Conservation (phyloP, 2,329 filamentous ascomycete species). For the Paecilomyces dactylethromorphus region DNA sequence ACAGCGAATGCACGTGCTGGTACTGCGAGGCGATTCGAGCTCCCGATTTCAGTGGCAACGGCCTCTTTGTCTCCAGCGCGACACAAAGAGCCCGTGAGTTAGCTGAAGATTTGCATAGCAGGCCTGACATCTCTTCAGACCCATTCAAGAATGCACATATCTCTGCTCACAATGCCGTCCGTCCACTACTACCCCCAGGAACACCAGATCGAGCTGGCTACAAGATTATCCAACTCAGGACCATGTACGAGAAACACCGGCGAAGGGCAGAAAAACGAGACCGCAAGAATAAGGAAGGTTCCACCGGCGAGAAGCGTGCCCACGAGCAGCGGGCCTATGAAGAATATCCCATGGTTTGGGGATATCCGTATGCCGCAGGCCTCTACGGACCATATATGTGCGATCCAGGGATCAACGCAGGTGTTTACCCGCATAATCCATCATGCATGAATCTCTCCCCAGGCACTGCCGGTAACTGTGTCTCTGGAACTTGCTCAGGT, state of each 20-base stretch:
- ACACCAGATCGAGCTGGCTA: conserved; percentile 17
- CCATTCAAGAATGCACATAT: conserved; percentile 60
- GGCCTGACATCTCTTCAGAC: conserved; percentile 38
- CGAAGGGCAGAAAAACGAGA: conserved; percentile 25
- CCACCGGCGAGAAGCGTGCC: not conserved
- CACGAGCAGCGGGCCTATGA: not conserved
- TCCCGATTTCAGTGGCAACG: conserved; percentile 44
- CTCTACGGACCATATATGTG: conserved; percentile 43
- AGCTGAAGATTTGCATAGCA: conserved; percentile 40
- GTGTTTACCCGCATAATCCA: conserved; percentile 40
- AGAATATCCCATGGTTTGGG: conserved; percentile 32
- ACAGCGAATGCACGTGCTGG: conserved; percentile 75
- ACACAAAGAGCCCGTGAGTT: conserved; percentile 47
- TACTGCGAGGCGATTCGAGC: conserved; percentile 69
- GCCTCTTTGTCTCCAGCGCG: conserved; percentile 35
- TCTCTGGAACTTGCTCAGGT: conserved; percentile 36
- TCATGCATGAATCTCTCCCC: conserved; percentile 35
- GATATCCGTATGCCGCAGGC: conserved; percentile 39
- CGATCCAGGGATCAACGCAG: conserved; percentile 35
- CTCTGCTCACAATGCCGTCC: conserved; percentile 64
- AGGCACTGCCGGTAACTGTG: conserved; percentile 43
- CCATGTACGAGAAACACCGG: conserved; percentile 45
- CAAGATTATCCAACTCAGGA: conserved; percentile 42
- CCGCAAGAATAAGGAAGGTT: not conserved
- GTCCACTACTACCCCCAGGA: conserved; percentile 12